These are phyloP conservation scores for Lolium rigidum DNA, from an alignment of 176 grass and related monocot genomes.

Conservation along the genomic window DNA sequence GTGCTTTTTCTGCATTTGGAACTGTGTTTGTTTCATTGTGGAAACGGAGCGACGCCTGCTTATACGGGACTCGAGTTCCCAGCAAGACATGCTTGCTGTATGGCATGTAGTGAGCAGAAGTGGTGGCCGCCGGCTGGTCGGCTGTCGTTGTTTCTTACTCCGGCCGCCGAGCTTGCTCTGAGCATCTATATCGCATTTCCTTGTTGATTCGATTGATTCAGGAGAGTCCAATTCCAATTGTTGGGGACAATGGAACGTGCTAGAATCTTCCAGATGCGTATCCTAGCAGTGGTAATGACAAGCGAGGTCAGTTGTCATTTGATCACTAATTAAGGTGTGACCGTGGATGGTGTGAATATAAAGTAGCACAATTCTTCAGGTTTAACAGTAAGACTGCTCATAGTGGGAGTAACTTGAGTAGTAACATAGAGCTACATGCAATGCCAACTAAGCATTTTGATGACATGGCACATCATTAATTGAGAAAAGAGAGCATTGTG, in stretches of 20 bases:
- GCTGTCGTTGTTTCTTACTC: background rate
- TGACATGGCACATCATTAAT: no score
- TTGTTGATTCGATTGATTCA: background rate
- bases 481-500: no score
- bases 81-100: background rate
- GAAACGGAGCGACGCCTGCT: background rate
- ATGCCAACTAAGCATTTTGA: no score
- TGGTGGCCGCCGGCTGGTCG: background rate
- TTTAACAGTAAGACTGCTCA: no score
- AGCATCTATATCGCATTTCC: background rate
- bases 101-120: constrained; percentile 28
- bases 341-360: no score
- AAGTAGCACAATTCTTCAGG: no score
- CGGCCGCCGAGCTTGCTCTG: background rate
- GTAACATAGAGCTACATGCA: no score
- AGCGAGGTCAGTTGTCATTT: no score
- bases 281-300: no score
- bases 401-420: no score
- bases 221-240: background rate
- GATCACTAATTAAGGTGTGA: background rate
- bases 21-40: background rate
- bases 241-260: no score
- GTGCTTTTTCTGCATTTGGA: background rate
- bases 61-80: background rate
- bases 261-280: no score